Evolutionary conservation across 2,329 filamentous ascomycete species (phyloP).

Genomic region (Fusarium anthophilum): DNA sequence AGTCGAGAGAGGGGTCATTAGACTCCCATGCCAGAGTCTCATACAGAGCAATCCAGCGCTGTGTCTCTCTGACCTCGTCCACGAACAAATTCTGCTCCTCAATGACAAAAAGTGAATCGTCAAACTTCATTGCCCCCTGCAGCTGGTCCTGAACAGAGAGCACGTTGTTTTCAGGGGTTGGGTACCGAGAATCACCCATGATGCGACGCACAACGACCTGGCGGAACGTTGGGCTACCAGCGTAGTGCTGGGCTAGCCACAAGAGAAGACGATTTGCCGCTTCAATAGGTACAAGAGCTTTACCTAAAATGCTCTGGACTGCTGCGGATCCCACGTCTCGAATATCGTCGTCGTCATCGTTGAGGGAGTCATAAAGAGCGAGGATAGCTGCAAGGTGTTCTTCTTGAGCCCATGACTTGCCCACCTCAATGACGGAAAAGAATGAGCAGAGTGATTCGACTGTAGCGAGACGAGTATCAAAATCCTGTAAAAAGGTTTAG

Average conservation of each 20-base stretch:
- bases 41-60: slow-evolving; percentile 71
- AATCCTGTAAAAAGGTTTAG: slow-evolving; percentile 57
- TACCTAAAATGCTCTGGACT: slow-evolving; percentile 56
- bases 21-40: slow-evolving; percentile 33
- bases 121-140: slow-evolving; percentile 57
- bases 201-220: slow-evolving; percentile 55
- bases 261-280: slow-evolving; percentile 56
- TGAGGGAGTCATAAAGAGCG: slow-evolving; percentile 77
- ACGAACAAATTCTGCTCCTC: slow-evolving; percentile 97
- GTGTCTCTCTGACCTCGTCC: slow-evolving; percentile 79
- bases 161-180: slow-evolving; percentile 18
- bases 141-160: slow-evolving; percentile 53
- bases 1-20: slow-evolving; percentile 35
- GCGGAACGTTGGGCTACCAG: slow-evolving; percentile 49
- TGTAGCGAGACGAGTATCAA: slow-evolving; percentile 71
- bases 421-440: slow-evolving; percentile 45
- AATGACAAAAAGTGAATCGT: slow-evolving; percentile 80
- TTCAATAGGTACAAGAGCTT: slow-evolving; percentile 57
- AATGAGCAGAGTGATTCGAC: slow-evolving; percentile 64
- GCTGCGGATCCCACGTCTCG: slow-evolving; percentile 70
- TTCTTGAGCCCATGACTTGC: slow-evolving; percentile 38
- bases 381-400: slow-evolving; percentile 67
- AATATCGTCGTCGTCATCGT: slow-evolving; percentile 93
- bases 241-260: slow-evolving; percentile 53
- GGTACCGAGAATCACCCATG: slow-evolving; percentile 37